Evolutionary conservation across 208 protist species (phyloP).

Genomic region (Crithidia acanthocephali): DNA sequence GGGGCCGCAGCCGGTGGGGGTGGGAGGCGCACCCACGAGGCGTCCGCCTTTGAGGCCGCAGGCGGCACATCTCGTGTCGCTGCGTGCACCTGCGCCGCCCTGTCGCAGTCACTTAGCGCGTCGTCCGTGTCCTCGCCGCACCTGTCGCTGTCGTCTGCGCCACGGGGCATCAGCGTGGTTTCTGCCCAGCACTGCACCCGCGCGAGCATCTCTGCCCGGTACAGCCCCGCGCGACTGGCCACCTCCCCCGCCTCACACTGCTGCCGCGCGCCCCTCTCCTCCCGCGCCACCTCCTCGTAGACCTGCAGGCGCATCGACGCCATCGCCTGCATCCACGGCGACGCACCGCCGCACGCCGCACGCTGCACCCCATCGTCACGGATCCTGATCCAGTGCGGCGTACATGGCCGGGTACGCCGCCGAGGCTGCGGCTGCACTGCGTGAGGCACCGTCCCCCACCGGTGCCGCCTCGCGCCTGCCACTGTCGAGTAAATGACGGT

Average conservation of each 20-base stretch:
- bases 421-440: neutral
- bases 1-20: neutral
- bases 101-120: neutral
- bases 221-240: slow-evolving; percentile 26
- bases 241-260: slow-evolving; percentile 30
- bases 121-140: neutral
- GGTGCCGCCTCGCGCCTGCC: neutral
- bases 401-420: slow-evolving; percentile 16
- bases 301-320: slow-evolving; percentile 18
- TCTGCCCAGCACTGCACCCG: slow-evolving; percentile 22
- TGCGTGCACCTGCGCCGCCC: neutral
- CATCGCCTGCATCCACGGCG: slow-evolving; percentile 38
- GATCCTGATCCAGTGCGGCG: neutral
- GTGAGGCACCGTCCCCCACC: neutral
- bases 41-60: neutral
- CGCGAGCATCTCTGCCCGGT: slow-evolving; percentile 27
- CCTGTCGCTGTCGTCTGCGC: neutral
- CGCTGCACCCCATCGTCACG: slow-evolving; percentile 9
- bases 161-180: neutral
- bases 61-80: neutral
- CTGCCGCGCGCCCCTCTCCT: slow-evolving; percentile 30
- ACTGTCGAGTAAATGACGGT: neutral
- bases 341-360: slow-evolving; percentile 11
- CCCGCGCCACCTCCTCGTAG: slow-evolving; percentile 17
- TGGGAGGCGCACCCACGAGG: slow-evolving; percentile 1